These are phyloP conservation scores for Staphylotrichum longicolle DNA, from an alignment of 495 filamentous ascomycete genomes.

Conservation along the genomic window DNA sequence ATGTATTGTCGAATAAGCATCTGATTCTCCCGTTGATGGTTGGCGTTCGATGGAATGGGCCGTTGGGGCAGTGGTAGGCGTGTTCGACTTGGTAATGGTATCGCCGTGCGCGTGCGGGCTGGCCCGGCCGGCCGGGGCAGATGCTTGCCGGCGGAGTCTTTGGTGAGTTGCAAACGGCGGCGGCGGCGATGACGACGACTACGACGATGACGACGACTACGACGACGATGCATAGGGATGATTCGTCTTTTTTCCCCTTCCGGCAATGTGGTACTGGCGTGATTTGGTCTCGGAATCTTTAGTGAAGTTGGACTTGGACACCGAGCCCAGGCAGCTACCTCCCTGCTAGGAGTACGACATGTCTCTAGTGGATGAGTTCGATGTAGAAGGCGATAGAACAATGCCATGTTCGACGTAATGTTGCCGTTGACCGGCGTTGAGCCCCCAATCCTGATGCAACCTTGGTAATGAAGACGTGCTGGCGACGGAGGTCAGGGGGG, in stretches of 20 bases:
- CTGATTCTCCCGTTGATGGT: conserved; percentile 36
- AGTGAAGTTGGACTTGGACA: too few relatives aligned
- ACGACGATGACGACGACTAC: too few relatives aligned
- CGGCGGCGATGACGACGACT: neutral
- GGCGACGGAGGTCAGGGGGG: too few relatives aligned
- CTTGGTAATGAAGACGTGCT: too few relatives aligned
- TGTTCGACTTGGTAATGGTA: conserved; percentile 23
- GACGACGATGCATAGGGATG: conserved; percentile 10
- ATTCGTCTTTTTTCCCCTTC: neutral
- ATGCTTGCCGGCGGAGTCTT: neutral
- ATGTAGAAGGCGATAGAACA: too few relatives aligned
- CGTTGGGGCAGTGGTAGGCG: conserved; percentile 22
- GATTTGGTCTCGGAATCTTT: conserved; percentile 17
- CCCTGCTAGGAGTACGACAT: too few relatives aligned
- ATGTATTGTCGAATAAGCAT: conserved; percentile 41
- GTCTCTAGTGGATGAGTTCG: too few relatives aligned
- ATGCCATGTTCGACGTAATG: too few relatives aligned
- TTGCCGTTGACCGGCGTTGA: too few relatives aligned
- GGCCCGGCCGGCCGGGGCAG: conserved; percentile 1
- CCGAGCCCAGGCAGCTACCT: too few relatives aligned
- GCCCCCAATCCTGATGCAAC: too few relatives aligned
- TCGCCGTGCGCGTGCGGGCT: conserved; percentile 22
- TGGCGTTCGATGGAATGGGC: conserved; percentile 29
- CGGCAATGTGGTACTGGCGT: conserved; percentile 16
- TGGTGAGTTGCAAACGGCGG: conserved; percentile 26